These are phyloP conservation scores for Plasmodium falciparum DNA, from an alignment of 169 alveolate species.

Conservation along the genomic window DNA sequence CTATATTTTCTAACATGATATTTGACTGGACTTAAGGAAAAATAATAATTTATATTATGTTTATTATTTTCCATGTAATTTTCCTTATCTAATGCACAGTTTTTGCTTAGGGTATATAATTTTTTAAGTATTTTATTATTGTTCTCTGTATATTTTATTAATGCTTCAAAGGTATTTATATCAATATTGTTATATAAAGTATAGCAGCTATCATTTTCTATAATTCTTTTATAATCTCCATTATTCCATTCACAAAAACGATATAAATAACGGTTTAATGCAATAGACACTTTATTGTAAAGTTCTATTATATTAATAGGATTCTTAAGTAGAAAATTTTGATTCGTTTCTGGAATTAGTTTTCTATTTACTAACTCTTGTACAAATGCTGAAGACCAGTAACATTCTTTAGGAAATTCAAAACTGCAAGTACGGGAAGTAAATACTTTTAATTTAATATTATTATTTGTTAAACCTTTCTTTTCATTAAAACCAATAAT, in stretches of 20 bases:
- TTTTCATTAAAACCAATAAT: constrained; percentile 18
- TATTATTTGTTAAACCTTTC: constrained; percentile 14
- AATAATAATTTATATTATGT: not conserved
- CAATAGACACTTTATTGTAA: constrained; percentile 68
- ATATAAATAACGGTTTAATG: constrained; percentile 67
- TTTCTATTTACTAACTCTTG: constrained; percentile 65
- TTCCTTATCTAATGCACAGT: constrained; percentile 10
- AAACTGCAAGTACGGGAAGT: constrained; percentile 62
- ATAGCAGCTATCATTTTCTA: constrained; percentile 34
- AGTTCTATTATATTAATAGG: constrained; percentile 69
- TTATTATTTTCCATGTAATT: not conserved
- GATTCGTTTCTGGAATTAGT: constrained; percentile 55
- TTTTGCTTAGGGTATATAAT: constrained; percentile 19
- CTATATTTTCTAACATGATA: constrained; percentile 24
- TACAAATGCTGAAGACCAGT: constrained; percentile 74
- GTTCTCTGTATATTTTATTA: constrained; percentile 64
- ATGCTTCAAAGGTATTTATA: constrained; percentile 56
- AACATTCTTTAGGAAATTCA: constrained; percentile 74
- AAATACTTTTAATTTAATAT: constrained; percentile 46
- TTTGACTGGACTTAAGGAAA: too few relatives aligned
- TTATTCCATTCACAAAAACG: constrained; percentile 72
- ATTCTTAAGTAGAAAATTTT: constrained; percentile 59
- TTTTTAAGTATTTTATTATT: constrained; percentile 60
- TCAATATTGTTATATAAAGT: constrained; percentile 48
- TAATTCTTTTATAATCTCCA: constrained; percentile 46